phyloP scores from a whole-genome alignment of 2,329 filamentous ascomycete genomes.

The Epichloe hybrida region DNA sequence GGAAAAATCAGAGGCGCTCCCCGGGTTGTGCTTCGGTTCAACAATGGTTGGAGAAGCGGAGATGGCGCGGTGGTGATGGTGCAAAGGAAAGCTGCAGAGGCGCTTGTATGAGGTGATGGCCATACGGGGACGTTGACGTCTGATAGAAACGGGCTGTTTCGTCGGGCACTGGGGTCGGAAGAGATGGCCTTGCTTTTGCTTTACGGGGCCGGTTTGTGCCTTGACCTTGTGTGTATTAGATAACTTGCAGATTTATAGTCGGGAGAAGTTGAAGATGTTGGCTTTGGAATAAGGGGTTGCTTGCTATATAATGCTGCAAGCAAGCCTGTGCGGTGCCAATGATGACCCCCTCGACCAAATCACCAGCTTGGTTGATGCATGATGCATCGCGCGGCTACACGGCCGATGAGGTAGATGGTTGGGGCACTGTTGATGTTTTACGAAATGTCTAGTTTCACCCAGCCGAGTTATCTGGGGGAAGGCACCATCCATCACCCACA shows the following conservation, averaged over 20 bases:
- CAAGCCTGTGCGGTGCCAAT: no score
- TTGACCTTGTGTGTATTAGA: constrained; percentile 17
- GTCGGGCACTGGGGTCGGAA: background rate
- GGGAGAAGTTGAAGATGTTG: background rate
- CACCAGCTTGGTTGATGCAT: no score
- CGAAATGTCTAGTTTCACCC: no score
- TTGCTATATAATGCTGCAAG: no score
- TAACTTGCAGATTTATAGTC: constrained; percentile 4
- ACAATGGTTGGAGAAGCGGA: background rate
- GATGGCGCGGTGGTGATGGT: background rate
- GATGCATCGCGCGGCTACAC: no score
- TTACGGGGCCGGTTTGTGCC: background rate
- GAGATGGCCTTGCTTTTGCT: background rate
- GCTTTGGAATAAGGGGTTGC: no score
- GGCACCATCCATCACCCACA: no score
- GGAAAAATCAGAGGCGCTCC: background rate
- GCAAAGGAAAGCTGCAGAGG: background rate
- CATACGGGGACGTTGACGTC: background rate
- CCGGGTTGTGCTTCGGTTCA: background rate
- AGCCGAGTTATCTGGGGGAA: no score
- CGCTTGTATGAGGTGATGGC: background rate
- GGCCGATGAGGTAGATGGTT: no score
- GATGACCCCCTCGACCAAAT: no score
- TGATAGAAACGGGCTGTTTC: constrained; percentile 1
- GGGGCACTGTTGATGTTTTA: no score